Evolutionary conservation across 768 basidiomycete species (phyloP).

Genomic region (Roridomyces roridus): DNA sequence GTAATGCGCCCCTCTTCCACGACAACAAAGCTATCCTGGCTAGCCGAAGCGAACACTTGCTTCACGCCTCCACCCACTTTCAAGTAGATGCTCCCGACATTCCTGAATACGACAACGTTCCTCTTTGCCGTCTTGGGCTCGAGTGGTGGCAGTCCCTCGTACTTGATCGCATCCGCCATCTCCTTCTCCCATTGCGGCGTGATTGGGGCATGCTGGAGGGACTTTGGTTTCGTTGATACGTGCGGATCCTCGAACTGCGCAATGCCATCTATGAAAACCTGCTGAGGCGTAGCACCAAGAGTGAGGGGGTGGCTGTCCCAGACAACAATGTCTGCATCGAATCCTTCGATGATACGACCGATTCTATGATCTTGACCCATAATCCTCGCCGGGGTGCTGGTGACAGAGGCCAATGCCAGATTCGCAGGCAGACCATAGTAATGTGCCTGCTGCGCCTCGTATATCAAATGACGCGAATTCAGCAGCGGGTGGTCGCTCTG

Average conservation of each 20-base stretch:
- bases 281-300: slow-evolving; percentile 78
- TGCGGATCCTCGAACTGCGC: slow-evolving; percentile 55
- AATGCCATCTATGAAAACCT: slow-evolving; percentile 88
- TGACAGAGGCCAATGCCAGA: slow-evolving; percentile 67
- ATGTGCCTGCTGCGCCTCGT: slow-evolving; percentile 74
- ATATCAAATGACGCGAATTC: slow-evolving; percentile 69
- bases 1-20: slow-evolving; percentile 9
- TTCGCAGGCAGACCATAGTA: slow-evolving; percentile 67
- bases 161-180: slow-evolving; percentile 59
- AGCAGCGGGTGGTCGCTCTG: slow-evolving; percentile 65
- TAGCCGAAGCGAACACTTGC: slow-evolving; percentile 3
- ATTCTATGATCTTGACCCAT: slow-evolving; percentile 5
- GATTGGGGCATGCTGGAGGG: slow-evolving; percentile 36
- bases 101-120: slow-evolving; percentile 17
- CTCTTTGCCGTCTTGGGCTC: slow-evolving; percentile 2
- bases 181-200: slow-evolving; percentile 70
- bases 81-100: slow-evolving; percentile 18
- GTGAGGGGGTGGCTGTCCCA: slow-evolving; percentile 83
- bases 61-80: not conserved
- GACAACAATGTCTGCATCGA: slow-evolving; percentile 69
- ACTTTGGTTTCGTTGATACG: slow-evolving; percentile 46
- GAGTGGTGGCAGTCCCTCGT: slow-evolving; percentile 72
- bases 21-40: not conserved
- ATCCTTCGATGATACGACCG: slow-evolving; percentile 47
- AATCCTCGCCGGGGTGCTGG: slow-evolving; percentile 29